A percentile compares a stretch with the other conserved stretches of the same genome.
Evolutionary conservation across 345 rosid species (phyloP).

Genomic region (Draba incana): DNA sequence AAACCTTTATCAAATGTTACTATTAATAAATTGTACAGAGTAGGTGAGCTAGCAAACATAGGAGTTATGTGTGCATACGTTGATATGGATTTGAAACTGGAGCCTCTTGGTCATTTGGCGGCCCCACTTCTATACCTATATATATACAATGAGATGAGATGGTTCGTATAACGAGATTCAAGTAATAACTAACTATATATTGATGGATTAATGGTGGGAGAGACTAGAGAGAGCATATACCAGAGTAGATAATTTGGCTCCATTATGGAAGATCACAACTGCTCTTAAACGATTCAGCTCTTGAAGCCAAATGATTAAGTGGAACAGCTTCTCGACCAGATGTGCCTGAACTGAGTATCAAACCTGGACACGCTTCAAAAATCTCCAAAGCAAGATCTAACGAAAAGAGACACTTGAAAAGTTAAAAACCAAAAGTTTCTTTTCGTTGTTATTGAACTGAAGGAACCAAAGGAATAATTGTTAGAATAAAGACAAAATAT

Average conservation of each 20-base stretch:
- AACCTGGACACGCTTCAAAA: background rate
- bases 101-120: too few species aligned
- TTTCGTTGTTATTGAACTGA: too few species aligned
- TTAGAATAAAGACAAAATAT: background rate
- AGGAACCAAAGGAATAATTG: background rate
- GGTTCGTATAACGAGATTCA: too few species aligned
- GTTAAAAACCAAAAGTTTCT: background rate
- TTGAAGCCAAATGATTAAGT: background rate
- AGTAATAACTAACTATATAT: too few species aligned
- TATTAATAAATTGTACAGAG: too few species aligned
- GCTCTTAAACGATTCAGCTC: background rate
- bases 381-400: background rate
- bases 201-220: too few species aligned
- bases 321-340: background rate
- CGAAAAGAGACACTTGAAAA: background rate
- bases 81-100: too few species aligned
- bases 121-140: too few species aligned
- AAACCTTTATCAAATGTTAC: too few species aligned
- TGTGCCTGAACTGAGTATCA: background rate
- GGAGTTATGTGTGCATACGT: too few species aligned
- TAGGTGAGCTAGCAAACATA: too few species aligned
- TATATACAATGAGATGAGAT: too few species aligned
- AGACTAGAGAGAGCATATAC: background rate
- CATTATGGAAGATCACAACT: slow-evolving; percentile 5
- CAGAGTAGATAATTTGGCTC: background rate